Evolutionary conservation across 192 early-diverging fungal genomes (phyloP).

Genomic region (Coemansia sp.): DNA sequence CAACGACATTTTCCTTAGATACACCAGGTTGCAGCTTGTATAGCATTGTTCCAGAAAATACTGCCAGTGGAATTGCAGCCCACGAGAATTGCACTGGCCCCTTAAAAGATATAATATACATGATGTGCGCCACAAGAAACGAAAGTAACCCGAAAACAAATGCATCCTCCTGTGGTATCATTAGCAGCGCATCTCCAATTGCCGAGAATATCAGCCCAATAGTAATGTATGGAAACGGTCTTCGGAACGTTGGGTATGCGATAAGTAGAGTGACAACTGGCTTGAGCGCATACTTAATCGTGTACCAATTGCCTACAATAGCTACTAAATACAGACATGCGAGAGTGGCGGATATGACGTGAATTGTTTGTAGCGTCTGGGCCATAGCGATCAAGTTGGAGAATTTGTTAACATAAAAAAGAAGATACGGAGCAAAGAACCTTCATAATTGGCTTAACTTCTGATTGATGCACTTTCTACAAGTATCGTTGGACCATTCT

Average conservation of each 20-base stretch:
- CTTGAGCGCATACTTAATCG: slow-evolving; percentile 35
- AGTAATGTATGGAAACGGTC: slow-evolving; percentile 9
- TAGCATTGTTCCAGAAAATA: slow-evolving; percentile 30
- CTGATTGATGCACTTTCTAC: background rate
- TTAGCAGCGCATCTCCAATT: slow-evolving; percentile 34
- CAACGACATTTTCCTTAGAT: slow-evolving; percentile 17
- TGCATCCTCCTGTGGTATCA: slow-evolving; percentile 31
- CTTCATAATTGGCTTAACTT: background rate
- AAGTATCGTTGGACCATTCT: background rate
- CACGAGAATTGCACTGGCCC: slow-evolving; percentile 15
- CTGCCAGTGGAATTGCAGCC: slow-evolving; percentile 19
- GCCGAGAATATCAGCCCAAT: slow-evolving; percentile 34
- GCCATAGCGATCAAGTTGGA: background rate
- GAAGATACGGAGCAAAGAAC: background rate
- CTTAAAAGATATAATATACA: slow-evolving; percentile 29
- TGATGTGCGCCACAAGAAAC: slow-evolving; percentile 40
- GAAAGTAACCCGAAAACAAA: slow-evolving; percentile 44
- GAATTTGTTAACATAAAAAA: background rate
- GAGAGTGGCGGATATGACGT: slow-evolving; percentile 12
- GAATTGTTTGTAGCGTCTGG: background rate
- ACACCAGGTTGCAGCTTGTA: slow-evolving; percentile 19
- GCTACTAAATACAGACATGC: slow-evolving; percentile 29
- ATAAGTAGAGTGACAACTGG: slow-evolving; percentile 42
- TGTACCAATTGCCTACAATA: slow-evolving; percentile 11
- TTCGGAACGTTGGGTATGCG: slow-evolving; percentile 17